A percentile compares a stretch with the other conserved stretches of the same genome.
These are phyloP conservation scores for Amanita rimosa DNA, from an alignment of 768 basidiomycete genomes.

Conservation along the genomic window DNA sequence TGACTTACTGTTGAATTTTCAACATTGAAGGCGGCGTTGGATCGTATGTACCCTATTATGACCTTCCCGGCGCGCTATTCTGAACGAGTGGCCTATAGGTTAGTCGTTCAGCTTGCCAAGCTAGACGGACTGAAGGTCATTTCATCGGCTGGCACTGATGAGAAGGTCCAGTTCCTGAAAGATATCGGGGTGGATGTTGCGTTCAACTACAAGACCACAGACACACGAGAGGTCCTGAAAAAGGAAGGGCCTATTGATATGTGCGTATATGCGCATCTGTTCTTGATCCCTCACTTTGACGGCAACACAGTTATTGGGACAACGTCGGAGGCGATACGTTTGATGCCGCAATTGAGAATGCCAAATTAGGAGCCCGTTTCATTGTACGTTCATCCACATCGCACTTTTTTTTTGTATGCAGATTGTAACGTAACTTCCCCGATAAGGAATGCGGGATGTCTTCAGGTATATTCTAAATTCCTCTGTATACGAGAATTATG, in stretches of 20 bases:
- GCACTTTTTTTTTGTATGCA: not conserved
- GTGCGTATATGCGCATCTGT: conserved; percentile 13
- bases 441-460: conserved; percentile 32
- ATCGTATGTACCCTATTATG: conserved; percentile 27
- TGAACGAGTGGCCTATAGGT: conserved; percentile 6
- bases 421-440: not conserved
- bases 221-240: conserved; percentile 37
- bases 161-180: conserved; percentile 54
- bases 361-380: conserved; percentile 35
- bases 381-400: conserved; percentile 23
- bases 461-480: conserved; percentile 8
- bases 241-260: conserved; percentile 42
- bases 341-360: conserved; percentile 40
- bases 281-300: not conserved
- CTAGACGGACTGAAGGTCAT: conserved; percentile 50
- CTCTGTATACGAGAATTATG: not conserved
- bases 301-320: conserved; percentile 34
- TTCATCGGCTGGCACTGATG: conserved; percentile 60
- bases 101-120: conserved; percentile 43
- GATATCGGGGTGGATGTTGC: conserved; percentile 56
- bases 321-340: conserved; percentile 51
- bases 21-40: conserved; percentile 36
- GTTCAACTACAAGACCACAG: conserved; percentile 64
- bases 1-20: not conserved
- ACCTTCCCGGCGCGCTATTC: not conserved